Conservation (phyloP, 1,284 basidiomycete species). For the Cutaneotrichosporon spelunceum region DNA sequence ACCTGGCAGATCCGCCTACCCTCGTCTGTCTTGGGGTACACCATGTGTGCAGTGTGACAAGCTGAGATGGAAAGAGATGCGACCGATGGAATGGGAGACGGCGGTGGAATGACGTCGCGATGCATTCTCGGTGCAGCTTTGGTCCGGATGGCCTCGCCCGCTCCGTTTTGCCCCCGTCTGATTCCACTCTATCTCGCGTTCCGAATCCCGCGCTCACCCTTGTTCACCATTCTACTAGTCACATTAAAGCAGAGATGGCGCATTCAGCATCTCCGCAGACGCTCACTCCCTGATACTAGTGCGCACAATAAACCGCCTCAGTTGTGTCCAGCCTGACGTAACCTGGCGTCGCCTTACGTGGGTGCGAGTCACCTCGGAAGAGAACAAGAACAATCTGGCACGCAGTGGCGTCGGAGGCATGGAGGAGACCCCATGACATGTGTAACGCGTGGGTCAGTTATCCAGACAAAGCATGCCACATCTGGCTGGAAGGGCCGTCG, state of each 20-base stretch:
- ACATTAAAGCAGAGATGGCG: neutral
- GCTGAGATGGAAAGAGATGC: conserved; percentile 7
- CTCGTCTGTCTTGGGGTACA: conserved; percentile 49
- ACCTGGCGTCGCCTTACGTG: neutral
- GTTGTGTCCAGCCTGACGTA: too few species aligned
- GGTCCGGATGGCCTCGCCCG: neutral
- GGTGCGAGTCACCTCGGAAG: neutral
- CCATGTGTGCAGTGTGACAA: conserved; percentile 16
- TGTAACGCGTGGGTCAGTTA: neutral
- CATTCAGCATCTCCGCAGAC: neutral
- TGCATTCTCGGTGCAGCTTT: neutral
- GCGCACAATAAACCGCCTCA: neutral
- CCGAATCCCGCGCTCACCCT: neutral
- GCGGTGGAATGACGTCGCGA: too few species aligned
- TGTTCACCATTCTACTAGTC: neutral
- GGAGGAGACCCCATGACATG: neutral
- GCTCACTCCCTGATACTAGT: neutral
- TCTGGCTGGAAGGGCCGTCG: neutral
- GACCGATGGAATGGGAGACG: conserved; percentile 20
- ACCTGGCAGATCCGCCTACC: conserved; percentile 69
- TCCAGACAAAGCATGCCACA: neutral
- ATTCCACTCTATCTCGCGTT: too few species aligned
- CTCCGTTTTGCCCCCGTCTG: neutral
- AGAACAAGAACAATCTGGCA: neutral
- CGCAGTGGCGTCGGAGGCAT: neutral